phyloP scores from a whole-genome alignment of 129 eudicot species.

The Chrysanthemum makinoi region DNA sequence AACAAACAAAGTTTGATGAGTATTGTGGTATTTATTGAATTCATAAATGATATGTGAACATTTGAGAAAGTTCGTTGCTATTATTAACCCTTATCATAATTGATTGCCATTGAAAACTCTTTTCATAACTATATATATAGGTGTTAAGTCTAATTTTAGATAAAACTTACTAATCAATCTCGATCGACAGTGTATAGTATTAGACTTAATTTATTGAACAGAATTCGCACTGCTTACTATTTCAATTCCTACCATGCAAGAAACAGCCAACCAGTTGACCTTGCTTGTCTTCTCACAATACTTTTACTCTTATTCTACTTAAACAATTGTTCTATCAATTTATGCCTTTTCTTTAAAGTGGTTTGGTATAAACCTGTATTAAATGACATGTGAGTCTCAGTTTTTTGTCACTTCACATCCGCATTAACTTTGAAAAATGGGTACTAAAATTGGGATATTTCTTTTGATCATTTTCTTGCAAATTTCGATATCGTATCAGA shows the following conservation, averaged over 20 bases:
- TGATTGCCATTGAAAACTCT: neutral
- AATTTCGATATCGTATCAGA: constrained; percentile 22
- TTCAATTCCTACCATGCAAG: neutral
- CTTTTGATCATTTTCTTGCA: constrained; percentile 20
- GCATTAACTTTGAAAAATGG: constrained; percentile 12
- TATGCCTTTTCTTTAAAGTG: neutral
- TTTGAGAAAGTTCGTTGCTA: too few relatives aligned
- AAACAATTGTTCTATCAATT: constrained; percentile 7
- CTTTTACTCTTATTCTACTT: neutral
- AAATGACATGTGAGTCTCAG: neutral
- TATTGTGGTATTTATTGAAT: too few relatives aligned
- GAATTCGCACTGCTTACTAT: neutral
- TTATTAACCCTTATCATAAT: too few relatives aligned
- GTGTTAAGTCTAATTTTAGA: neutral
- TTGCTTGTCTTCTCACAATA: neutral
- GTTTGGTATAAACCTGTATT: neutral
- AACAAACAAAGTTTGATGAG: too few relatives aligned
- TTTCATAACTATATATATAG: neutral
- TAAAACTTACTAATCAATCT: too few relatives aligned
- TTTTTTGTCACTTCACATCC: neutral
- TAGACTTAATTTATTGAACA: neutral
- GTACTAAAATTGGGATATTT: constrained; percentile 1
- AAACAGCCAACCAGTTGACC: constrained; percentile 23
- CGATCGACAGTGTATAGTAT: too few relatives aligned
- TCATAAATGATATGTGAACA: too few relatives aligned